Base-by-base conservation (phyloP, 139 green algal genomes). In the Volvox reticuliferus region DNA sequence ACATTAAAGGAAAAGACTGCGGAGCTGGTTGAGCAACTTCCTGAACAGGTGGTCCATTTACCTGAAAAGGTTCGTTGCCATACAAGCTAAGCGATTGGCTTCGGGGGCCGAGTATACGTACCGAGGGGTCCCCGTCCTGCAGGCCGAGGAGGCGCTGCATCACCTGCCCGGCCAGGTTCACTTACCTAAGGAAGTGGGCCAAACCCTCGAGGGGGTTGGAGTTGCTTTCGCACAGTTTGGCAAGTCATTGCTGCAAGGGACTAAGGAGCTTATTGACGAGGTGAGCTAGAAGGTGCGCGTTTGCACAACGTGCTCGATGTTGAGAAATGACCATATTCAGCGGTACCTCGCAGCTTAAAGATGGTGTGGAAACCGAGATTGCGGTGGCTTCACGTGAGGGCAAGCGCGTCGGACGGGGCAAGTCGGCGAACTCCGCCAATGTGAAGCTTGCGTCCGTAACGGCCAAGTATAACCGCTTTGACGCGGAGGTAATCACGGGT, bases 191-290 rank as follows among this genome's bases (percentile, higher is more conserved):
- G 84, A 83, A 35, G 79, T 90, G 37, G 90, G 61, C 17, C 75
- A 86, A 12, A 85, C 82, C 1, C 65, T 94, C 62, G 55, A 88
- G 33, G 65, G 89, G 5, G 91, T 95, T 19, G 89, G 94, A 32
- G 50, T 61, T 0, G 93, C 92, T 0, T 80, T 96, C 30, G 71
- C 81, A 2, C 22, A 82, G 28, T 92, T 96, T 50, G 93, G 95
- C 19, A 87, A 94, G 81, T 92, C 82, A 30, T 85, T 95, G 1
- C 81, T 96, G 17, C 55, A 77, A 69, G 95, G 95, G 88, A 98
- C 95, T 1, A 91, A 93, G 32, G 96, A 98, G 86, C 76, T 98
- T 0, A 93, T 98, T 67, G 95, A 97, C 20, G 93, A 97, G 89
- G 93, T 95, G 76, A 32, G 85, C 32, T 79, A 20, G 22, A 79